phyloP scores from a whole-genome alignment of 2,329 filamentous ascomycete genomes.

The Cucurbitaria berberidis region DNA sequence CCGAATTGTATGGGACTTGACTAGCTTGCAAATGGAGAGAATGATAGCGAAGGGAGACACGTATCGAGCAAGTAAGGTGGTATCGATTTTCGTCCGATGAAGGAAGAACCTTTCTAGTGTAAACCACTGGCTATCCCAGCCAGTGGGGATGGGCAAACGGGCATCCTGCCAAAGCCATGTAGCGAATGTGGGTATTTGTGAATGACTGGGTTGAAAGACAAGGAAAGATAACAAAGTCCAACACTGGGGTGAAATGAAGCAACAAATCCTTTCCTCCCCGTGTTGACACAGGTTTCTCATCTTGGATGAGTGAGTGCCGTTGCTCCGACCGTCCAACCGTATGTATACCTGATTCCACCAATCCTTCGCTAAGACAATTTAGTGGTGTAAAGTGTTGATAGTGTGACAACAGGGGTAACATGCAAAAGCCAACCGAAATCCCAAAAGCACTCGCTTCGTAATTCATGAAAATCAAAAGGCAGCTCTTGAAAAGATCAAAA shows the following conservation, averaged over 20 bases:
- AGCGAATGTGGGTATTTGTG: conserved; percentile 39
- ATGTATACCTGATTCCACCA: conserved; percentile 28
- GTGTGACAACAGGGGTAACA: conserved; percentile 37
- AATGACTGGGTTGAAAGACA: conserved; percentile 9
- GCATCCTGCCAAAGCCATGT: conserved; percentile 26
- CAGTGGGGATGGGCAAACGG: conserved; percentile 24
- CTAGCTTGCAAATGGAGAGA: background rate
- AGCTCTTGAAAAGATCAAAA: conserved; percentile 25
- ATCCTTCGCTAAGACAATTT: conserved; percentile 43
- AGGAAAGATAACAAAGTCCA: conserved; percentile 16
- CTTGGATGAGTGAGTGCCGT: conserved; percentile 15
- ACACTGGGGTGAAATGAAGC: conserved; percentile 12
- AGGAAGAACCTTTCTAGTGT: conserved; percentile 46
- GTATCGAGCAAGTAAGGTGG: conserved; percentile 11
- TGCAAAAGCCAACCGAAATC: conserved; percentile 36
- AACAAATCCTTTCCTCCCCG: conserved; percentile 6
- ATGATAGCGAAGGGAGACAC: background rate
- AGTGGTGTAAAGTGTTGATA: conserved; percentile 32
- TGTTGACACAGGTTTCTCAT: conserved; percentile 4
- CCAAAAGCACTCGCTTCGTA: conserved; percentile 49
- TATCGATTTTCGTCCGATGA: conserved; percentile 46
- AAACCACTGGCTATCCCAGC: conserved; percentile 26
- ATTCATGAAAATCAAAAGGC: conserved; percentile 42
- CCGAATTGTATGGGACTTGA: background rate
- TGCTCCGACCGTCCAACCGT: conserved; percentile 28